phyloP scores from a whole-genome alignment of 1,139 yeast genomes.

The Sugiyamaella sp. region DNA sequence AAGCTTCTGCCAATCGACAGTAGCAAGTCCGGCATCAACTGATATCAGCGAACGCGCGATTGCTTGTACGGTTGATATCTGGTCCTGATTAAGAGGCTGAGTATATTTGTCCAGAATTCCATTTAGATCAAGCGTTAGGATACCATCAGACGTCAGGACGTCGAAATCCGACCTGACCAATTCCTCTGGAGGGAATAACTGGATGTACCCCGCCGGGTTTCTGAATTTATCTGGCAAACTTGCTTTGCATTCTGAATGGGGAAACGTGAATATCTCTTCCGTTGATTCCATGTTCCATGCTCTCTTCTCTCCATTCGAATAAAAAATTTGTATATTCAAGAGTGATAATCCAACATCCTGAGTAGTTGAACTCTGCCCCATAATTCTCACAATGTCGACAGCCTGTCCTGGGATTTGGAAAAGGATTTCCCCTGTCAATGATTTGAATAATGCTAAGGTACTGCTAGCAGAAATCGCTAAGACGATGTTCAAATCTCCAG shows the following conservation, averaged over 20 bases:
- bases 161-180: background rate
- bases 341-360: background rate
- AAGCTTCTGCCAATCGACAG: constrained; percentile 10
- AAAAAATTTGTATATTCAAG: constrained; percentile 18
- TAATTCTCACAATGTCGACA: constrained; percentile 23
- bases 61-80: constrained; percentile 5
- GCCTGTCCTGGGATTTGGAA: constrained; percentile 31
- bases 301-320: constrained; percentile 27
- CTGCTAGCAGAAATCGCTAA: constrained; percentile 30
- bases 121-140: constrained; percentile 2
- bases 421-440: constrained; percentile 19
- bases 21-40: constrained; percentile 6
- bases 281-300: constrained; percentile 29
- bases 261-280: constrained; percentile 22
- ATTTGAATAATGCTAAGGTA: constrained; percentile 30
- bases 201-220: background rate
- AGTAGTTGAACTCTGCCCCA: background rate
- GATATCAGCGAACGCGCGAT: constrained; percentile 11
- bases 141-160: background rate
- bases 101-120: constrained; percentile 1
- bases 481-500: constrained; percentile 16
- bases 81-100: background rate
- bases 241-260: constrained; percentile 2
- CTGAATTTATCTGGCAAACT: constrained; percentile 1
- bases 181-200: background rate